phyloP scores from a whole-genome alignment of 257 asterid species.

The Perilla frutescens region DNA sequence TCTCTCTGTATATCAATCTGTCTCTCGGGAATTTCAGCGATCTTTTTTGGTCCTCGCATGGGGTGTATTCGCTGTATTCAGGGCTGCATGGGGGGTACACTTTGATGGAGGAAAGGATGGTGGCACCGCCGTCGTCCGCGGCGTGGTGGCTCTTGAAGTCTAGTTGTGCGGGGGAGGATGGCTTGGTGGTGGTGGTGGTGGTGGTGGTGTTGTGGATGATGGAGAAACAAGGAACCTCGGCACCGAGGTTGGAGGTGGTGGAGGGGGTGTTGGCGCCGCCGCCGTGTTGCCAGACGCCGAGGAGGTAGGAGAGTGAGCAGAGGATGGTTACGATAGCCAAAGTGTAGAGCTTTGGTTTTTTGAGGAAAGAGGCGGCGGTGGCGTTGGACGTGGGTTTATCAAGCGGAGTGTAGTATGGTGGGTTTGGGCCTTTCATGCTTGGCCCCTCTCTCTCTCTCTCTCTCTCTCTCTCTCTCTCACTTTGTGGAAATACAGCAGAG shows the following conservation, averaged over 20 bases:
- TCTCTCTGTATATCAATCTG: constrained; percentile 66
- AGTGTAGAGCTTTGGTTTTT: constrained; percentile 46
- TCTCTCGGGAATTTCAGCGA: constrained; percentile 57
- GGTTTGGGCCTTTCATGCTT: constrained; percentile 62
- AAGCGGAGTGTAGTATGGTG: constrained; percentile 62
- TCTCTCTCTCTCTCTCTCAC: background rate
- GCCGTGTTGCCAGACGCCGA: constrained; percentile 66
- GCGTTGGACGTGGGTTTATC: constrained; percentile 52
- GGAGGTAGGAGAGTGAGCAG: constrained; percentile 63
- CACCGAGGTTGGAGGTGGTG: constrained; percentile 15
- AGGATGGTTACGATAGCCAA: constrained; percentile 50
- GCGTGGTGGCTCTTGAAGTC: constrained; percentile 65
- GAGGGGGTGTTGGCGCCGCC: constrained; percentile 16
- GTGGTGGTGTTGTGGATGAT: constrained; percentile 32
- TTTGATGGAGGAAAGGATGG: constrained; percentile 28
- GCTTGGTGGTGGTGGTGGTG: background rate
- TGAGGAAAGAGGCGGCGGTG: constrained; percentile 38
- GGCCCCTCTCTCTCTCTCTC: background rate
- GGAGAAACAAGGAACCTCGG: constrained; percentile 24
- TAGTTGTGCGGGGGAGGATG: constrained; percentile 31
- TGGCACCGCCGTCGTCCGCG: constrained; percentile 44
- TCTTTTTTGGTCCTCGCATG: constrained; percentile 75
- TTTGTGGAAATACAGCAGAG: background rate
- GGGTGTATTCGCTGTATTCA: constrained; percentile 73
- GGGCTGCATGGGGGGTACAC: constrained; percentile 58